phyloP scores from a whole-genome alignment of 768 basidiomycete genomes.

The Macrolepiota albuminosa region DNA sequence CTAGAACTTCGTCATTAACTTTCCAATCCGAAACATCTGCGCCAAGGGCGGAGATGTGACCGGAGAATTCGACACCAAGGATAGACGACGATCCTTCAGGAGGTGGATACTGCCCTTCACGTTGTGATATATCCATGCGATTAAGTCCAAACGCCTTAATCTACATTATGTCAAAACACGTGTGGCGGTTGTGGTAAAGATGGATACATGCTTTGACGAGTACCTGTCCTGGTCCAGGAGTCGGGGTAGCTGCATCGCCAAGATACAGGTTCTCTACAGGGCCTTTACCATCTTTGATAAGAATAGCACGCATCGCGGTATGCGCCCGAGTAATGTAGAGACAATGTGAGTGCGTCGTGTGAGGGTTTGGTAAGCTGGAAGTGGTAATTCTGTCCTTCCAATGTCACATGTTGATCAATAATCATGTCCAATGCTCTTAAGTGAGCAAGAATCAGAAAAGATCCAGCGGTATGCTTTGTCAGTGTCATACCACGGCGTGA shows the following conservation, averaged over 20 bases:
- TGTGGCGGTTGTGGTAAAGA: background rate
- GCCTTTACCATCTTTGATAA: conserved; percentile 73
- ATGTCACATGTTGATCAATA: background rate
- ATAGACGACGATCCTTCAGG: conserved; percentile 73
- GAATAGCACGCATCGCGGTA: conserved; percentile 64
- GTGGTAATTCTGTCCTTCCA: background rate
- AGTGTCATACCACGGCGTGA: background rate
- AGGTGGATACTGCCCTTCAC: conserved; percentile 68
- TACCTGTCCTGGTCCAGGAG: conserved; percentile 53
- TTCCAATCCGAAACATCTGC: conserved; percentile 48
- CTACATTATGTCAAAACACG: conserved; percentile 27
- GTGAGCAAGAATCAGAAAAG: background rate
- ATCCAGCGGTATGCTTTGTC: background rate
- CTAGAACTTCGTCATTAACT: conserved; percentile 70
- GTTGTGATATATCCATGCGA: conserved; percentile 77
- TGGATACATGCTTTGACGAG: conserved; percentile 64
- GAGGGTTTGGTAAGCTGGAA: background rate
- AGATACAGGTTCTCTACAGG: conserved; percentile 75
- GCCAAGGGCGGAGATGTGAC: conserved; percentile 52
- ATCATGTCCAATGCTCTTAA: background rate
- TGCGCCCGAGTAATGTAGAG: background rate
- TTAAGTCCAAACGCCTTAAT: conserved; percentile 85
- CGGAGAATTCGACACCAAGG: conserved; percentile 87
- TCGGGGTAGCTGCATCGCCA: conserved; percentile 64
- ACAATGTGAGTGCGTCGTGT: background rate